Percentiles rank a stretch among this genome's conserved stretches.
Conservation (phyloP, 768 basidiomycete species). For the Russula brevipes region DNA sequence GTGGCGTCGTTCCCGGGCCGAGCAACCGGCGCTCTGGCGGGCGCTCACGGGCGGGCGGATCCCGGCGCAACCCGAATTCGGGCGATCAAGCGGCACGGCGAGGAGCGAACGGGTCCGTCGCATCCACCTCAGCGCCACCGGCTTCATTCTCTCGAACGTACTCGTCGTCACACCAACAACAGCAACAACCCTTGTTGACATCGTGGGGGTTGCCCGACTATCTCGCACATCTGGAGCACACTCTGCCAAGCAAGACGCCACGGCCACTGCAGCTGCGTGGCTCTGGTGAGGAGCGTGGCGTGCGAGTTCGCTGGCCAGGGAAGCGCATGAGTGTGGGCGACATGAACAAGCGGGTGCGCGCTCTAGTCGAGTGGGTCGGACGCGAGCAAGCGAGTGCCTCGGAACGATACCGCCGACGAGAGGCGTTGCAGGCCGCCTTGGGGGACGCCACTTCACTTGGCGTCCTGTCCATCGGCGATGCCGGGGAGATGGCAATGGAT, state of each 20-base stretch:
- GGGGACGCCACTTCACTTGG: conserved; percentile 25
- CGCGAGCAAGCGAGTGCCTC: conserved; percentile 74
- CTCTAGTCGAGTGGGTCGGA: conserved; percentile 91
- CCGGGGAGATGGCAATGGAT: conserved; percentile 34
- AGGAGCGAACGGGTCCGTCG: conserved; percentile 34
- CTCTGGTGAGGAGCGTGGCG: conserved; percentile 60
- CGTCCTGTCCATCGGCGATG: conserved; percentile 27
- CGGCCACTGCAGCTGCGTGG: conserved; percentile 68
- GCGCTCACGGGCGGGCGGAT: conserved; percentile 40
- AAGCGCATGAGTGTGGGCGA: conserved; percentile 95
- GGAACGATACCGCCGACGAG: conserved; percentile 63
- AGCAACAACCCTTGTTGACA: conserved; percentile 72
- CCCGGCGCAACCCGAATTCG: conserved; percentile 42
- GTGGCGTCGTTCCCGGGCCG: conserved; percentile 8
- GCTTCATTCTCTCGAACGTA: conserved; percentile 53
- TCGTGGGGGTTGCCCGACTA: conserved; percentile 94
- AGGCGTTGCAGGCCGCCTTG: conserved; percentile 59
- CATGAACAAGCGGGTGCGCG: conserved; percentile 92
- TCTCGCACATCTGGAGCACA: conserved; percentile 76
- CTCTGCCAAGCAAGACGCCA: conserved; percentile 73
- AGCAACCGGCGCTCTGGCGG: conserved; percentile 42
- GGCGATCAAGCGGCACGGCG: conserved; percentile 27
- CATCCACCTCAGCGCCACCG: conserved; percentile 35
- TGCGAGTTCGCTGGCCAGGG: conserved; percentile 88
- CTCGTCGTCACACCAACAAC: conserved; percentile 52